Base-by-base conservation (phyloP, 2,329 filamentous ascomycete species). In the Calcarisporium arbuscula region DNA sequence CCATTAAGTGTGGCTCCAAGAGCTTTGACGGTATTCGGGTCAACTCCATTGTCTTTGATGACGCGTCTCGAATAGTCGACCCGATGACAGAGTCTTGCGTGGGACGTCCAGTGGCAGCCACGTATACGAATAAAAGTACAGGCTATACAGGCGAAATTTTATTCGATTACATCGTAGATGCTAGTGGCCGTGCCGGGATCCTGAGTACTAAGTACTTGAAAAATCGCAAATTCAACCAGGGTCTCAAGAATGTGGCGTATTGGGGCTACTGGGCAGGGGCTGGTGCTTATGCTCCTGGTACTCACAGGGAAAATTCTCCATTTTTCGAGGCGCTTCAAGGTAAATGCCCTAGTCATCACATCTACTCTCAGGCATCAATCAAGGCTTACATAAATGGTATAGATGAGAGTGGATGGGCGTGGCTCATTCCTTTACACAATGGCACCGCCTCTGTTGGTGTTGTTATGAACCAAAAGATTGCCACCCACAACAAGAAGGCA, bases 131-230 rank as follows among this genome's bases (percentile, higher is more conserved):
- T 16, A 61, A 58, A 28, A 53, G 56, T 19, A 55, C 53, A 32
- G 54, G 50, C 5, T 40, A 42, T 4, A 42, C 46, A 8, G 65
- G 66, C 7, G 43, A 35, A 2, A 64, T 71, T 34, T 47, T 35
- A 2, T 70, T 71, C 38, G 51, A 71, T 7, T 70, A 69, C 36
- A 23, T 72, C 15, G 47, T 72, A 2, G 67, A 73, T 44, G 68
- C 68, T 0, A 63, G 54, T 35, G 68, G 69, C 6, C 55, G 68
- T 5, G 41, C 35, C 1, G 67, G 67, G 3, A 26, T 72, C 3
- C 16, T 72, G 5, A 59, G 50, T 29, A 71, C 64, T n/a, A 67
- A 67, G 41, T 69, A 71, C 40, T 34, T 65, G 20, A 69, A 67
- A 48, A 67, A 68, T 42, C 60, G 69, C 2, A 51, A 48, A 5